Evolutionary conservation across 768 basidiomycete species (phyloP), one percentile per base, ranked within the genome.

Genomic region (Cystobasidiopsis lactophilus): DNA sequence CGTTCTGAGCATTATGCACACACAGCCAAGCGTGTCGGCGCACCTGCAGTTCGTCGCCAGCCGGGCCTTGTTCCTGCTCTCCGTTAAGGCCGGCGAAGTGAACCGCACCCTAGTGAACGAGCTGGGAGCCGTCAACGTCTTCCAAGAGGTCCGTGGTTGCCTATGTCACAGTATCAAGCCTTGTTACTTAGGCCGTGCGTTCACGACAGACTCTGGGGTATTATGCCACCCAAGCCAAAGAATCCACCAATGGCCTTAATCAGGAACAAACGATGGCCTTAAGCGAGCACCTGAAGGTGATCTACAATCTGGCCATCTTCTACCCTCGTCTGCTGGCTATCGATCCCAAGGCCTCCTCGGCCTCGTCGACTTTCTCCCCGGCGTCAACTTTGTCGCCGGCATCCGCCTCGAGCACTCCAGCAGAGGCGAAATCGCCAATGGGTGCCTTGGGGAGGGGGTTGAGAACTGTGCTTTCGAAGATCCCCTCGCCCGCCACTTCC

Each of bases 231-330:
- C n/a, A n/a, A 2, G 10, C 39, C 21, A 45, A 31, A 5, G n/a
- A 50, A 5, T 10, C 18, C 18, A 23, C 40, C 5, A 51, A 11
- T 27, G 16, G 16, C 9, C 33, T 31, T 10, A 14, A 21, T 5
- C 27, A 40, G 29, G 58, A 61, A 48, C 53, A 51, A 30, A 53
- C 60, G 3, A 47, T 51, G 33, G 29, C 48, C 2, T n/a, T 50
- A 5, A 5, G 29, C 3, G 62, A 63, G 39, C 57, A 61, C 52
- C 56, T 63, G 53, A 63, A 63, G 55, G 52, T 61, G 50, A 47
- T 52, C 2, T 63, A 60, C 60, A 61, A 54, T 51, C 53, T 63
- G 23, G 57, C 59, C 52, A 54, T 61, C 3, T 59, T 61, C 40
- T 61, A 57, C 51, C 49, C 57, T 0, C 55, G 58, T 1, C 48